These are phyloP conservation scores for Hyphopichia wangnamkhiaoensis DNA, from an alignment of 1,139 yeast species.

Conservation along the genomic window DNA sequence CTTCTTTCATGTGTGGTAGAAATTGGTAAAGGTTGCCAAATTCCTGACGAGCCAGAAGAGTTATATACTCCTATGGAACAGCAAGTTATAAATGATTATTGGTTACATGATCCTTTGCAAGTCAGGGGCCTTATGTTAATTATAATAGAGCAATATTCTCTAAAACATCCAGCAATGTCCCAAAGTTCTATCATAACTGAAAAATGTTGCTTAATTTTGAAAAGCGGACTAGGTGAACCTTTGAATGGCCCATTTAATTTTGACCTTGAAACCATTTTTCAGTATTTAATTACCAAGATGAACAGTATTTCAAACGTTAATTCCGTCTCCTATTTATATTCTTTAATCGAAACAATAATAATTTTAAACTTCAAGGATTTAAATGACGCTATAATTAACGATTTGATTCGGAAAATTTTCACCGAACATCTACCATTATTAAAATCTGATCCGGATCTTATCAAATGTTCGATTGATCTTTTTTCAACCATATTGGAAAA, in stretches of 20 bases:
- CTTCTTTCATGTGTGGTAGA: conserved; percentile 63
- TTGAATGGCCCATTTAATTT: conserved; percentile 63
- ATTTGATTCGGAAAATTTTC: conserved; percentile 30
- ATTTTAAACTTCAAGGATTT: conserved; percentile 32
- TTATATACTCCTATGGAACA: conserved; percentile 31
- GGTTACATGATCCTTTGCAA: conserved; percentile 43
- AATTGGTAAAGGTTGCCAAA: conserved; percentile 65
- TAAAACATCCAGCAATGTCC: conserved; percentile 33
- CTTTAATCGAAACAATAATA: conserved; percentile 43
- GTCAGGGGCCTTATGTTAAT: conserved; percentile 42
- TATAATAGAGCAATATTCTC: conserved; percentile 44
- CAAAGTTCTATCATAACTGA: conserved; percentile 50
- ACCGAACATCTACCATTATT: conserved; percentile 33
- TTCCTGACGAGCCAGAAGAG: conserved; percentile 57
- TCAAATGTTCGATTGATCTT: conserved; percentile 45
- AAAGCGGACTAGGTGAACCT: conserved; percentile 55
- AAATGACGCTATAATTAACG: conserved; percentile 26
- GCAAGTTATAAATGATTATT: conserved; percentile 27
- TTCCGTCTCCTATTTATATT: conserved; percentile 41
- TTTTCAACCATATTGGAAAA: conserved; percentile 49
- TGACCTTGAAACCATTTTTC: conserved; percentile 38
- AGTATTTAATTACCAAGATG: conserved; percentile 46
- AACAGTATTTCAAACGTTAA: conserved; percentile 21
- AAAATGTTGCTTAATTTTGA: conserved; percentile 57
- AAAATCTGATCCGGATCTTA: conserved; percentile 53